Conservation (phyloP, 345 rosid genomes). For the Brassica cretica region DNA sequence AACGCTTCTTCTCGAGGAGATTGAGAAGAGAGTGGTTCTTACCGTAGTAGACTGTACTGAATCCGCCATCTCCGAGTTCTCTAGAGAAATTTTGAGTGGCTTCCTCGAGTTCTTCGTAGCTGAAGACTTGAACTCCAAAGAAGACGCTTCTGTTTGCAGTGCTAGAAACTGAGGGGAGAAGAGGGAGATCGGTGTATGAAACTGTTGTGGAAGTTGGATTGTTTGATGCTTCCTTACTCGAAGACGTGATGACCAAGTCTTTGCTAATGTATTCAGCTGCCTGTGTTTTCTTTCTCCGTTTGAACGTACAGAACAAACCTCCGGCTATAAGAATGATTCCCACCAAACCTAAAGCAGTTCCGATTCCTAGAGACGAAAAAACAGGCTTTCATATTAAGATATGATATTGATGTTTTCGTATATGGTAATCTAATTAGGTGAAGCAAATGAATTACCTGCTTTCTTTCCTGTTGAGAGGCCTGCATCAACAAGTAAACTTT, state of each 20-base stretch:
- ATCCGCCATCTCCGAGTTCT: background rate
- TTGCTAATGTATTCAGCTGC: background rate
- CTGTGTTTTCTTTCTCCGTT: background rate
- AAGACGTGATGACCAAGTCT: background rate
- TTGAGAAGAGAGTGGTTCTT: background rate
- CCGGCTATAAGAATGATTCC: background rate
- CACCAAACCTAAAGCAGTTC: background rate
- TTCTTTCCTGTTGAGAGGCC: background rate
- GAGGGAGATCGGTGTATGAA: background rate
- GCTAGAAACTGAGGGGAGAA: background rate
- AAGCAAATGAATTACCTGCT: background rate
- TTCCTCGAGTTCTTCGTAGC: background rate
- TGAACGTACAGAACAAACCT: background rate
- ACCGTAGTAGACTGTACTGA: background rate
- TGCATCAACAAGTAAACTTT: background rate
- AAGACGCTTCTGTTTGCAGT: background rate
- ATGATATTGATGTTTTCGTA: background rate
- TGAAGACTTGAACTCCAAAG: background rate
- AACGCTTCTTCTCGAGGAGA: background rate
- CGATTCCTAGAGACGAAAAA: background rate
- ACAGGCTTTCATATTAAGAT: background rate
- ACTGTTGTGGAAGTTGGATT: background rate
- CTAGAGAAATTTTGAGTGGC: background rate
- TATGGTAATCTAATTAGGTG: background rate
- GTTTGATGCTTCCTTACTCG: background rate